Percentiles rank a stretch among this genome's conserved stretches.
Evolutionary conservation across 2,329 filamentous ascomycete genomes (phyloP).

Genomic region (Huntiella moniliformis): DNA sequence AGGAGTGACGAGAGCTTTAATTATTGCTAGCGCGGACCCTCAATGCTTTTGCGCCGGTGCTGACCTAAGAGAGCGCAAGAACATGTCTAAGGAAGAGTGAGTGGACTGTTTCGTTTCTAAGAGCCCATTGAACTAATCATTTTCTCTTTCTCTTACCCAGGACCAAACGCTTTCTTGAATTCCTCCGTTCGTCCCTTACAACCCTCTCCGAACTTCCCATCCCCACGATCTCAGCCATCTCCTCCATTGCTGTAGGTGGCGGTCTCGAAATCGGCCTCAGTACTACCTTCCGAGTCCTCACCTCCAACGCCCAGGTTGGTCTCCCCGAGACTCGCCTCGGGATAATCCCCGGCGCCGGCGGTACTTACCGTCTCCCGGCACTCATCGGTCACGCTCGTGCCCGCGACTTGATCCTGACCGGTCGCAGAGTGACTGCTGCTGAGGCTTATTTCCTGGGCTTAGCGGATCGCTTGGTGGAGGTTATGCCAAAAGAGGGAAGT

Average conservation of each 20-base stretch:
- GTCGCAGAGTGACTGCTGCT: conserved; percentile 59
- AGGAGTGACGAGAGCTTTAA: conserved; percentile 55
- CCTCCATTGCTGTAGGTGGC: conserved; percentile 73
- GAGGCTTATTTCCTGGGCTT: conserved; percentile 88
- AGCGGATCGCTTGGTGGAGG: conserved; percentile 74
- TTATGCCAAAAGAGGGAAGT: conserved; percentile 27
- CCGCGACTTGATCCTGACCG: conserved; percentile 79
- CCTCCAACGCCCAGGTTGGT: conserved; percentile 57
- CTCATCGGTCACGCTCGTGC: conserved; percentile 66
- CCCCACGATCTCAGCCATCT: conserved; percentile 77
- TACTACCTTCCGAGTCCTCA: conserved; percentile 75
- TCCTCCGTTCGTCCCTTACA: conserved; percentile 58
- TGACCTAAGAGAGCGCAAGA: conserved; percentile 72
- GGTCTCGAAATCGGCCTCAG: conserved; percentile 83
- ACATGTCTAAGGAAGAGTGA: conserved; percentile 62
- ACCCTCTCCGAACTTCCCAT: conserved; percentile 59
- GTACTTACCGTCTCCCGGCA: conserved; percentile 69
- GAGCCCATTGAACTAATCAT: neutral
- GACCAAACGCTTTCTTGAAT: conserved; percentile 57
- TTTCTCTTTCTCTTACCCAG: conserved; percentile 25
- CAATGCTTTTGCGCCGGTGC: conserved; percentile 84
- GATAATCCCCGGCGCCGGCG: conserved; percentile 88
- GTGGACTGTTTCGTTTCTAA: conserved; percentile 15
- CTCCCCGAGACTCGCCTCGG: conserved; percentile 83
- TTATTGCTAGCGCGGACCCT: conserved; percentile 73